Percentiles rank a stretch among this genome's conserved stretches.
phyloP scores from a whole-genome alignment of 306 rosid genomes.

The Gastrolobium villosum region DNA sequence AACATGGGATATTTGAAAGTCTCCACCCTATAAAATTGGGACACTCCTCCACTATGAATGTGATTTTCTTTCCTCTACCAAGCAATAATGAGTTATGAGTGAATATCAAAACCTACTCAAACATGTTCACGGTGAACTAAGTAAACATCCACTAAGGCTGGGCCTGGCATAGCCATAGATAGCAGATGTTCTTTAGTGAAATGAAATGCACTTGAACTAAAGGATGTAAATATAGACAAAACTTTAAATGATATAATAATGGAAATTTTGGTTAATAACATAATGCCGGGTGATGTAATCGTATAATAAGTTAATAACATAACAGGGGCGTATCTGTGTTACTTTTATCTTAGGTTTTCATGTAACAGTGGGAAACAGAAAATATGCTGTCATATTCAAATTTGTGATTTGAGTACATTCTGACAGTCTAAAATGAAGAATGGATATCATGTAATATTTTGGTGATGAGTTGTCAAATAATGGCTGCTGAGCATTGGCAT shows the following conservation, averaged over 20 bases:
- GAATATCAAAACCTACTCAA: constrained; percentile 3
- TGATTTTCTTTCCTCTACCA: constrained; percentile 9
- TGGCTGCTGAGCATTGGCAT: constrained; percentile 27
- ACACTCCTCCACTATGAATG: neutral
- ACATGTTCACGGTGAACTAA: constrained; percentile 9
- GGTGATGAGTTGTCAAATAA: constrained; percentile 10
- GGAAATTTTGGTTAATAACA: constrained; percentile 14
- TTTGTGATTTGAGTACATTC: constrained; percentile 21
- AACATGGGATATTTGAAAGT: constrained; percentile 11
- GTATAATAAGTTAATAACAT: neutral
- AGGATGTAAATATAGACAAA: constrained; percentile 16
- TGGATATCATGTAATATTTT: constrained; percentile 25
- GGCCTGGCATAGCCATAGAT: constrained; percentile 6
- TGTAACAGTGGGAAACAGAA: neutral
- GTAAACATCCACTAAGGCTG: neutral
- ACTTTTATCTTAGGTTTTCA: constrained; percentile 19
- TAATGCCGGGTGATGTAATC: constrained; percentile 8
- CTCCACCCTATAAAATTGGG: neutral
- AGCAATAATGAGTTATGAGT: constrained; percentile 3
- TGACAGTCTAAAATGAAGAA: constrained; percentile 27
- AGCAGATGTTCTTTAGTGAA: neutral
- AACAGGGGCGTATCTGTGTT: constrained; percentile 2
- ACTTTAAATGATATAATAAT: neutral
- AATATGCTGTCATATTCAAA: neutral
- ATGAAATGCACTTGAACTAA: neutral